Base-by-base conservation (phyloP, 2,329 filamentous ascomycete species). In the Venturia asperata region DNA sequence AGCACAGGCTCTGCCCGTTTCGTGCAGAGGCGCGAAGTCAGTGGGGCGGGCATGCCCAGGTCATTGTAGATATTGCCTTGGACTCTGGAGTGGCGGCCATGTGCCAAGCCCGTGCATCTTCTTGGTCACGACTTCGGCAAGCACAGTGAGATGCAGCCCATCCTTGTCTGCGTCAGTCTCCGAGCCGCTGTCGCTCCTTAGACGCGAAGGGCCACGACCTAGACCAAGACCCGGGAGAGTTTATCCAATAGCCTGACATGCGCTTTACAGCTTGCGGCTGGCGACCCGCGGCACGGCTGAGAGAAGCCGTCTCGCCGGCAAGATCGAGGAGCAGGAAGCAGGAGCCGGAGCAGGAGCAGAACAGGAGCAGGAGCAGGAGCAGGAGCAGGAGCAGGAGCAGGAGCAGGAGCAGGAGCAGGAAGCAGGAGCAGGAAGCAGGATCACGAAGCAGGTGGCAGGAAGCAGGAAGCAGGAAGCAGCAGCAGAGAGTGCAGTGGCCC, bases 41-140 rank as follows among this genome's bases (percentile, higher is more conserved):
- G 52, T 27, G 52, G 30, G 10, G 30, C 52, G 13, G 52, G 52
- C 10, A 30, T 45, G 6, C 30, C 49, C 49, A 30, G 30, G 49
- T n/a, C n/a, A n/a, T n/a, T n/a, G n/a, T n/a, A n/a, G n/a, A n/a
- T n/a, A n/a, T n/a, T n/a, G n/a, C n/a, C n/a, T n/a, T n/a, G n/a
- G n/a, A 34, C 9, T 37, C n/a, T 19, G 37, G 30, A 58, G 30
- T 6, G 30, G n/a, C 13, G 24, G 30, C 6, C 30, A 56, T 19
- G 30, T 5, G 52, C 52, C 52, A 58, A 58, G 52, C 27, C 52
- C 52, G 52, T 39, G 52, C n/a, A n/a, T 58, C 19, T 58, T 21
- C 49, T 56, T 56, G 49, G 49, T 56, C 30, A 19, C 15, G 49
- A 56, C 49, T 56, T 34, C 49, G 49, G 27, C 24, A 27, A 37